Percentiles rank a stretch among this genome's conserved stretches.
phyloP scores from a whole-genome alignment of 305 asterid species.

The Fraxinus nigra region DNA sequence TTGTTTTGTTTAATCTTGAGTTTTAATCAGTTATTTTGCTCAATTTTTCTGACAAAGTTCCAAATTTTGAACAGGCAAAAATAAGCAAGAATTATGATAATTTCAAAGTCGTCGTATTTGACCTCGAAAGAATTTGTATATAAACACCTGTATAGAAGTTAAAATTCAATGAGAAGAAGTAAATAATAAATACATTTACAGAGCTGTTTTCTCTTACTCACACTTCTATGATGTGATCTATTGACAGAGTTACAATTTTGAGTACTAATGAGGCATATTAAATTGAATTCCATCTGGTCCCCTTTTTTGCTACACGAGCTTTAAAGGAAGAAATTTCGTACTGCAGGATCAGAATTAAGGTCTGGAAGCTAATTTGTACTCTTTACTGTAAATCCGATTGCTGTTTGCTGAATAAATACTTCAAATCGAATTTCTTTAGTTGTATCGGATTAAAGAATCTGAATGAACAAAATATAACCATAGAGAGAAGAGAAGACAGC shows the following conservation, averaged over 20 bases:
- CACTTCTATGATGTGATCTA: neutral
- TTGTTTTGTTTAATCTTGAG: neutral
- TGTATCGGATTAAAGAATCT: neutral
- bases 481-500: neutral
- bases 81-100: neutral
- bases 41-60: neutral
- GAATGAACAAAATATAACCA: neutral
- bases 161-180: neutral
- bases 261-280: neutral
- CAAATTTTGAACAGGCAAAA: neutral
- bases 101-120: neutral
- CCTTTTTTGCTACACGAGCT: neutral
- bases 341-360: neutral
- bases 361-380: neutral
- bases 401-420: constrained; percentile 3
- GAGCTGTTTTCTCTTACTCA: neutral
- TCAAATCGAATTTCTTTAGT: constrained; percentile 4
- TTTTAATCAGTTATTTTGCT: neutral
- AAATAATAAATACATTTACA: neutral
- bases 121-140: neutral
- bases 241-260: neutral
- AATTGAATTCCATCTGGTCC: neutral
- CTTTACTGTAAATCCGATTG: neutral
- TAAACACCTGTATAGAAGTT: neutral
- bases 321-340: neutral